phyloP scores from a whole-genome alignment of 2,329 filamentous ascomycete genomes.

The Colletotrichum cereale region DNA sequence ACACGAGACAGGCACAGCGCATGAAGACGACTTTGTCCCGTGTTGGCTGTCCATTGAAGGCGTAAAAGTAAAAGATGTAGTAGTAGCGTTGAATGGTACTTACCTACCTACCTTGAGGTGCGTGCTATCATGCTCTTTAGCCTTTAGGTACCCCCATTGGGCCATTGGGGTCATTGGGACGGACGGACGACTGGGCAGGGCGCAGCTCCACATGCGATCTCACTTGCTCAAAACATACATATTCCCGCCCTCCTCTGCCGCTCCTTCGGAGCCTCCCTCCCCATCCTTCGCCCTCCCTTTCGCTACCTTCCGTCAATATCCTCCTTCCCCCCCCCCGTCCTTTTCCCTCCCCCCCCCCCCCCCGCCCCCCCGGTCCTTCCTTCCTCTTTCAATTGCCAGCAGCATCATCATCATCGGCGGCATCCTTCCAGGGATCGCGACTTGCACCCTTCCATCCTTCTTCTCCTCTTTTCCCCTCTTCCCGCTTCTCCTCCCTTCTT shows the following conservation, averaged over 20 bases:
- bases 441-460: conserved; percentile 43
- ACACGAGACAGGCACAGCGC: conserved; percentile 6
- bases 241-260: conserved; percentile 36
- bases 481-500: conserved; percentile 24
- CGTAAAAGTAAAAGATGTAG: background rate
- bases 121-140: too few relatives aligned
- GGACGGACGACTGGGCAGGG: background rate
- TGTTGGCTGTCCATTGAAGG: background rate
- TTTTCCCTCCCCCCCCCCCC: background rate
- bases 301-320: conserved; percentile 27
- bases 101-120: too few relatives aligned
- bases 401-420: conserved; percentile 3
- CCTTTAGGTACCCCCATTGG: background rate
- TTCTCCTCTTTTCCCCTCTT: conserved; percentile 42
- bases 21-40: background rate
- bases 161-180: background rate
- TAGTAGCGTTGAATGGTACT: background rate
- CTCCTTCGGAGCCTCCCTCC: conserved; percentile 31
- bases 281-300: conserved; percentile 31
- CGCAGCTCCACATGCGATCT: conserved; percentile 27
- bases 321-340: background rate
- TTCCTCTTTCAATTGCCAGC: conserved; percentile 15
- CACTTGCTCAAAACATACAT: conserved; percentile 40
- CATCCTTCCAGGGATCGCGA: conserved; percentile 14
- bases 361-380: conserved; percentile 10